Conservation (phyloP, 208 protist genomes). For the Crithidia brevicula region DNA sequence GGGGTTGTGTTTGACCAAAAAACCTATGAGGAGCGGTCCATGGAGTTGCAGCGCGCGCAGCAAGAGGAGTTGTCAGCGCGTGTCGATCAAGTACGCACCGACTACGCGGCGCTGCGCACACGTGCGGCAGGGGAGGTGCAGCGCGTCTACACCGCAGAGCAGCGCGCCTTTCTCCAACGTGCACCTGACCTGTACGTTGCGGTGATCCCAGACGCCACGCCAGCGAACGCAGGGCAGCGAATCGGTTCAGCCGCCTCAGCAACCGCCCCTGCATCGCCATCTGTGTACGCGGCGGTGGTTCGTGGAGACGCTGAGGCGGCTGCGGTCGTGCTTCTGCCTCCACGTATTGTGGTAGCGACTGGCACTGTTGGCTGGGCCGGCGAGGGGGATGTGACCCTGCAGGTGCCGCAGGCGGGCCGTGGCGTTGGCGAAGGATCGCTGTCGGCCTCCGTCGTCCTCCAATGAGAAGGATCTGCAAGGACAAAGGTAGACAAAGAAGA, state of each 20-base stretch:
- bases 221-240: background rate
- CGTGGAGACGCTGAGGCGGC: background rate
- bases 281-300: slow-evolving; percentile 36
- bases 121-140: slow-evolving; percentile 39
- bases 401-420: slow-evolving; percentile 24
- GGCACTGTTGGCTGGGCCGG: slow-evolving; percentile 72
- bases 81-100: background rate
- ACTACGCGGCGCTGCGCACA: slow-evolving; percentile 24
- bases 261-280: background rate
- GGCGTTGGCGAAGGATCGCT: slow-evolving; percentile 67
- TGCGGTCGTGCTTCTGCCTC: slow-evolving; percentile 56
- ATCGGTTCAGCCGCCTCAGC: background rate
- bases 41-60: background rate
- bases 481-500: background rate
- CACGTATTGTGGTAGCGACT: slow-evolving; percentile 50
- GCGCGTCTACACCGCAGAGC: slow-evolving; percentile 59
- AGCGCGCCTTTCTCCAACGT: slow-evolving; percentile 76
- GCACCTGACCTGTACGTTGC: slow-evolving; percentile 79
- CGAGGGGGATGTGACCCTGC: slow-evolving; percentile 49
- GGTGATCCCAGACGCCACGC: background rate
- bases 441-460: slow-evolving; percentile 66
- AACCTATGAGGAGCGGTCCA: background rate
- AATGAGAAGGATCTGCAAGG: too few species aligned
- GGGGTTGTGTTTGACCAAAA: slow-evolving; percentile 4
- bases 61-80: background rate